Conservation (phyloP, 1,284 basidiomycete species). For the Leccinum angustisporum region DNA sequence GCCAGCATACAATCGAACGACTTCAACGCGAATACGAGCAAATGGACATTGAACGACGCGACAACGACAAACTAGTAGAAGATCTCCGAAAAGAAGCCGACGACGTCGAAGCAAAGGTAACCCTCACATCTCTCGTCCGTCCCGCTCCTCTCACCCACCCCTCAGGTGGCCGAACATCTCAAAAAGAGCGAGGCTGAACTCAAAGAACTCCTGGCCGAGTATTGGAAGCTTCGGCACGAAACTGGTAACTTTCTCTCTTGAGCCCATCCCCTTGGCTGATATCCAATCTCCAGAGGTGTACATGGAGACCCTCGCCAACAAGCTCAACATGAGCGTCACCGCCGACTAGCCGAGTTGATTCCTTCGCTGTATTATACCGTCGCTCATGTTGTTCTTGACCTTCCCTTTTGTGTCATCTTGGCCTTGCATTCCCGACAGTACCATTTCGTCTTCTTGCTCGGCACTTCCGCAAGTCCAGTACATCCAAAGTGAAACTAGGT, state of each 20-base stretch:
- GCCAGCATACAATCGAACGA: conserved; percentile 66
- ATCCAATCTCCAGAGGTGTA: conserved; percentile 48
- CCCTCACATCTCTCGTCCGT: background rate
- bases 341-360: conserved; percentile 35
- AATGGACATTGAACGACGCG: conserved; percentile 69
- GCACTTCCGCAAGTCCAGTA: conserved; percentile 59
- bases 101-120: conserved; percentile 61
- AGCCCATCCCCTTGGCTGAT: conserved; percentile 9
- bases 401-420: conserved; percentile 33
- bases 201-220: conserved; percentile 74
- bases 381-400: conserved; percentile 14
- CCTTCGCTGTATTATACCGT: conserved; percentile 23
- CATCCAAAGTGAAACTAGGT: conserved; percentile 74
- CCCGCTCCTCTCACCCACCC: background rate
- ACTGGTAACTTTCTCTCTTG: conserved; percentile 50
- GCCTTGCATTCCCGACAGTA: conserved; percentile 64
- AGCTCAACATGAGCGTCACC: conserved; percentile 56
- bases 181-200: conserved; percentile 72
- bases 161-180: conserved; percentile 72
- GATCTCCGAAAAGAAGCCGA: conserved; percentile 68
- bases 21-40: conserved; percentile 75
- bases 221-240: conserved; percentile 77
- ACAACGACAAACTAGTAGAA: conserved; percentile 75
- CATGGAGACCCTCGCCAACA: conserved; percentile 77
- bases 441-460: conserved; percentile 63